A percentile compares a stretch with the other conserved stretches of the same genome.
Evolutionary conservation across 1,284 basidiomycete species (phyloP).

Genomic region (Pisolithus thermaeus): DNA sequence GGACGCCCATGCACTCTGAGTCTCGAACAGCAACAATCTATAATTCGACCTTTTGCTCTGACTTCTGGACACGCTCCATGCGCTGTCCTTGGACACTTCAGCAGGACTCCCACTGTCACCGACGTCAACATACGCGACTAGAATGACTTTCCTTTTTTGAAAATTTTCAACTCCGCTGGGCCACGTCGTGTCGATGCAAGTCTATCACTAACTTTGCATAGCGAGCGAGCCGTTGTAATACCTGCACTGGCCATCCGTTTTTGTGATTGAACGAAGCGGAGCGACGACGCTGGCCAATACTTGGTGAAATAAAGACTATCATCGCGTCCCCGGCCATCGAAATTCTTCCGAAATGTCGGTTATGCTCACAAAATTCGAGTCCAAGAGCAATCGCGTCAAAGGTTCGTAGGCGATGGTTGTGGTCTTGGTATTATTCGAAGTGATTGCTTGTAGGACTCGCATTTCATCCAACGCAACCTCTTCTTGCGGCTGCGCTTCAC

Average conservation of each 20-base stretch:
- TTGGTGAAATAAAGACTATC: slow-evolving; percentile 1
- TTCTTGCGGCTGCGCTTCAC: slow-evolving; percentile 92
- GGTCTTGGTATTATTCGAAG: slow-evolving; percentile 4
- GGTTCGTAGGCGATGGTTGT: slow-evolving; percentile 48
- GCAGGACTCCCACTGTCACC: background rate
- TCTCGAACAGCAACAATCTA: background rate
- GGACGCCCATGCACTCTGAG: slow-evolving; percentile 46
- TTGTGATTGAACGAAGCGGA: slow-evolving; percentile 1
- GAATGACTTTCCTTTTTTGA: slow-evolving; percentile 4
- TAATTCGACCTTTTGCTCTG: background rate
- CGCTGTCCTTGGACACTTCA: background rate
- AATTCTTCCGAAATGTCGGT: slow-evolving; percentile 56
- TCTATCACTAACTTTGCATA: too few relatives aligned
- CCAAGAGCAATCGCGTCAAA: slow-evolving; percentile 98
- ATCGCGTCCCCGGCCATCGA: background rate
- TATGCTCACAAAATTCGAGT: slow-evolving; percentile 97
- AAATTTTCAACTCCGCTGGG: slow-evolving; percentile 28
- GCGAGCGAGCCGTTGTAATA: background rate
- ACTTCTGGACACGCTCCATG: background rate
- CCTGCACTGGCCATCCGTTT: slow-evolving; percentile 6
- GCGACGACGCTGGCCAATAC: background rate
- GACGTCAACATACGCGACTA: background rate
- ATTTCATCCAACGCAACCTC: slow-evolving; percentile 88
- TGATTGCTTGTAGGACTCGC: slow-evolving; percentile 55
- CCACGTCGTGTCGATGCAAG: slow-evolving; percentile 18